Base-by-base conservation (phyloP, 345 rosid species). In the Noccaea caerulescens region DNA sequence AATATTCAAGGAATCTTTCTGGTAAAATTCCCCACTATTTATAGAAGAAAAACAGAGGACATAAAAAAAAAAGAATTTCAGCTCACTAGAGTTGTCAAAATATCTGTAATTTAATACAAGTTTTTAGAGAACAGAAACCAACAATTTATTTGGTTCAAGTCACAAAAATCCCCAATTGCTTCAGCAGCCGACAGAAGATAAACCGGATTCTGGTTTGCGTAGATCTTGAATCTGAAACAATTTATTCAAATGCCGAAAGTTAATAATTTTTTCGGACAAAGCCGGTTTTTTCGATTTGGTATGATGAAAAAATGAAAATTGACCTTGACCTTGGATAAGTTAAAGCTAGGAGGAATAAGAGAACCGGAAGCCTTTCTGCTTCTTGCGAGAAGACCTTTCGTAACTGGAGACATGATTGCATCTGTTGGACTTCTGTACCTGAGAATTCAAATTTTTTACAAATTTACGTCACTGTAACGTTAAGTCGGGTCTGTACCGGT, bases 401-500 rank as follows among this genome's bases (percentile, higher is more conserved):
- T 84, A 60, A 88, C 68, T 1, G 96, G 97, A 18, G 97, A 93
- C 77, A 93, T 77, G 85, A 93, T 87, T 38, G 88, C 82, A 72
- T 90, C 97, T 10, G 98, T 93, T 11, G 97, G 98, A 66, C 97
- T 93, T 58, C 84, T 77, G 51, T 90, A 87, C 82, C 98, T 92
- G 59, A 38, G 8, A 63, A 27, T 4, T 1, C 1, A 30, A 14
- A 4, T 20, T 20, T 20, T 3, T 20, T 8, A 13, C 16, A 36
- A 63, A 43, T 2, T 54, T 16, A 49, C 16, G 9, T 51, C 53
- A 73, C 11, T 12, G 3, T 46, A 49, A 38, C 6, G 8, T 41
- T 13, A 10, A 30, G 20, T 76, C 3, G 57, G 37, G 51, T 61
- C 42, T 36, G 8, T 9, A 16, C 18, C 38, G 44, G 61, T 10